Percentiles rank a stretch among this genome's conserved stretches.
Conservation (phyloP, 1,284 basidiomycete genomes). For the Phellopilus nigrolimitatus region DNA sequence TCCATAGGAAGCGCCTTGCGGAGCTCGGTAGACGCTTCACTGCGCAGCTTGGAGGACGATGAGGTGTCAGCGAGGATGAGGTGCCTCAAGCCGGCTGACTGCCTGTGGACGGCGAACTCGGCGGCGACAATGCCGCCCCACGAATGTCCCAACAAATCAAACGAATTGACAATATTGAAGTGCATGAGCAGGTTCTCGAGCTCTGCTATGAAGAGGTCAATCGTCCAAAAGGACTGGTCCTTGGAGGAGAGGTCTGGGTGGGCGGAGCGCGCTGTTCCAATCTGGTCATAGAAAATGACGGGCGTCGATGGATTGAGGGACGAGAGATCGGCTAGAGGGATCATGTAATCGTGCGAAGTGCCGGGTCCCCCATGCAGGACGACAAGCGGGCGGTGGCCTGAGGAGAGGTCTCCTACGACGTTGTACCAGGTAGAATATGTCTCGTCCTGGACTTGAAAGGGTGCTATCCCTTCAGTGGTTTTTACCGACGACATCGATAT, state of each 20-base stretch:
- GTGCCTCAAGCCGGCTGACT: slow-evolving; percentile 25
- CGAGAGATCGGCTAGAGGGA: slow-evolving; percentile 33
- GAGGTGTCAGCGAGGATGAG: slow-evolving; percentile 29
- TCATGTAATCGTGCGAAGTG: slow-evolving; percentile 38
- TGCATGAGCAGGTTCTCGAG: slow-evolving; percentile 40
- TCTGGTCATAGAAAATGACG: slow-evolving; percentile 48
- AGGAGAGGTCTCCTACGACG: slow-evolving; percentile 27
- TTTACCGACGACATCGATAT: too few species aligned
- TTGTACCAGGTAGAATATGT: slow-evolving; percentile 27
- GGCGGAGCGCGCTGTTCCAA: slow-evolving; percentile 43
- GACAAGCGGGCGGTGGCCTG: slow-evolving; percentile 32
- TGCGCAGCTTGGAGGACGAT: slow-evolving; percentile 24
- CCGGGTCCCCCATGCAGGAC: slow-evolving; percentile 43
- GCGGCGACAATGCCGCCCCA: slow-evolving; percentile 47
- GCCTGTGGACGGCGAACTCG: slow-evolving; percentile 24
- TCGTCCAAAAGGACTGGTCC: slow-evolving; percentile 38
- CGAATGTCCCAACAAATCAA: slow-evolving; percentile 43
- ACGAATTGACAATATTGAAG: slow-evolving; percentile 35
- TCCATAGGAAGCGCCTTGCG: slow-evolving; percentile 24
- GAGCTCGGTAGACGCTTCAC: slow-evolving; percentile 19
- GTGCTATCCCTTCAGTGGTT: slow-evolving; percentile 4
- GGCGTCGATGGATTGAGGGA: slow-evolving; percentile 25
- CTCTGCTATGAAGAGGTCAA: slow-evolving; percentile 46
- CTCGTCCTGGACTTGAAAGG: neutral
- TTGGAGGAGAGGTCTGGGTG: slow-evolving; percentile 33